Base-by-base conservation (phyloP, 1,139 yeast genomes). In the Hansenula sp. region DNA sequence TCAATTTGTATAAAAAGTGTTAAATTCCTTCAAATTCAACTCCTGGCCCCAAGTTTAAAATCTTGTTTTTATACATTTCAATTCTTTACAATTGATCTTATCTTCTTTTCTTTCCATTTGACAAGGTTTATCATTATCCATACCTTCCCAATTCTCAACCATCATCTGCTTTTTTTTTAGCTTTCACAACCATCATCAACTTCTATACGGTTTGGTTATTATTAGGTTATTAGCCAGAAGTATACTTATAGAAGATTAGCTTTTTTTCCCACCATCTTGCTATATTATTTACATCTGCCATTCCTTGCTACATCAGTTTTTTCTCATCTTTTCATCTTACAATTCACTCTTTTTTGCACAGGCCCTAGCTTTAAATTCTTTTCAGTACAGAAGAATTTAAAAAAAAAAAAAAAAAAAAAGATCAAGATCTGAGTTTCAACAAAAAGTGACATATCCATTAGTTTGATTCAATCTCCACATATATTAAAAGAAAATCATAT, bases 161-260 rank as follows among this genome's bases (percentile, higher is more conserved):
- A 20, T 21, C 26, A n/a, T 18, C 18, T 8, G 6, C 10, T 7
- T 12, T 18, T 11, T 19, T 28, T 14, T 16, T 14, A 16, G 12
- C 9, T 4, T 7, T 16, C 32, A 20, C 33, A 19, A 21, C 21
- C 33, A 11, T 9, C 10, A 5, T 8, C 20, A 29, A 29, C 27
- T 14, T n/a, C 17, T 6, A 3, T 31, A 10, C 22, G 8, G 8
- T 17, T 17, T 17, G 34, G 34, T 22, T 32, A 32, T 21, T 32
- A 32, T 32, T 32, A 32, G 16, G 19, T 32, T 32, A 32, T 32
- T 32, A 32, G 34, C 34, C 34, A 30, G 14, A 29, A 26, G n/a
- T n/a, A n/a, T n/a, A n/a, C n/a, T n/a, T n/a, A n/a, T n/a, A n/a
- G n/a, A n/a, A n/a, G n/a, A n/a, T n/a, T n/a, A n/a, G n/a, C n/a